Evolutionary conservation across 2,329 filamentous ascomycete species (phyloP), one percentile per base, ranked within the genome.

Genomic region (Colletotrichum destructivum): DNA sequence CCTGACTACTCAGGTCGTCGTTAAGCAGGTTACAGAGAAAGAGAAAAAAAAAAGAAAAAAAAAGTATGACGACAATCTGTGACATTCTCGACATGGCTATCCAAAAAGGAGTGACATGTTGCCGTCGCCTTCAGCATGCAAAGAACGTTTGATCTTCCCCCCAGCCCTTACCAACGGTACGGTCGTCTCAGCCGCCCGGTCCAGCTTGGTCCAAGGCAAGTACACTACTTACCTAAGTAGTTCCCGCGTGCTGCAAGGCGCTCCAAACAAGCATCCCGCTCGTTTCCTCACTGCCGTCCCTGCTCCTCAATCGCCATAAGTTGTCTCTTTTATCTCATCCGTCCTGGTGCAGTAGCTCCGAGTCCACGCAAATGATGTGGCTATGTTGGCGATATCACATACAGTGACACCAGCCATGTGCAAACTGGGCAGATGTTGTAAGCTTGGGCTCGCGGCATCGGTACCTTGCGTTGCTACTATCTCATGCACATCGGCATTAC

Each of bases 101-200:
- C 31, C 23, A 16, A 54, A 18, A 35, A 8, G 21, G 23, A 38
- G 13, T 12, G n/a, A 40, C 13, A n/a, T 7, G 15, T 13, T 38
- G 18, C 26, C 40, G 42, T 49, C 63, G 18, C 55, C 23, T n/a
- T 55, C 42, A 40, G 57, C 42, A 38, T 49, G 46, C 15, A 66
- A 66, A 70, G 54, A 70, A 55, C 55, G 62, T 70, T 61, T 60
- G 60, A 69, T 69, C 65, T 55, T 21, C 11, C 26, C 23, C n/a
- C 40, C 49, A 21, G 47, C 62, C 59, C 59, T 16, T 38, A 6
- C 18, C 31, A 21, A 38, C 47, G 47, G 64, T 35, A 60, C 52
- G n/a, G 26, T 38, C 52, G 52, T 31, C 52, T 57, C 26, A 31
- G 7, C 38, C 63, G 21, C 42, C 46, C 54, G 35, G 35, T 13